phyloP scores from a whole-genome alignment of 2,329 filamentous ascomycete genomes.

The Ascochyta pisi region DNA sequence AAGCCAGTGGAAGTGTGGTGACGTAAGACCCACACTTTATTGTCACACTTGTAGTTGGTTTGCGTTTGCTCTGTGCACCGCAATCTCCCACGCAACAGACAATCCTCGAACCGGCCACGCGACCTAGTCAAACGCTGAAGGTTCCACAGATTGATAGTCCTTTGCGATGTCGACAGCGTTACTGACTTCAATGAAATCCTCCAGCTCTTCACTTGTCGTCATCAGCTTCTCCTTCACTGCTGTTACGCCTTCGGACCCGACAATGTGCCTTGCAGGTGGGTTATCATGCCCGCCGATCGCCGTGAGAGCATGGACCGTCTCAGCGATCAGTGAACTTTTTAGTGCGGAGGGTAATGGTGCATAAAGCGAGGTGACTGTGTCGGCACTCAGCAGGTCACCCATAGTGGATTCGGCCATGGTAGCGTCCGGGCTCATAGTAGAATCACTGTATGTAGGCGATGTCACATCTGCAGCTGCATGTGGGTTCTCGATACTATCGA shows the following conservation, averaged over 20 bases:
- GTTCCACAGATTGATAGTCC: conserved; percentile 13
- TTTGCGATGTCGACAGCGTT: conserved; percentile 76
- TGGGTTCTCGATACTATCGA: conserved; percentile 65
- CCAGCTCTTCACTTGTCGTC: conserved; percentile 92
- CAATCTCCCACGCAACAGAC: too few species aligned
- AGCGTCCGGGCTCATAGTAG: conserved; percentile 37
- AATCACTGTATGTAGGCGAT: conserved; percentile 38
- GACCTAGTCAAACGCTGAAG: conserved; percentile 10
- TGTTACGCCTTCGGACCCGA: conserved; percentile 84
- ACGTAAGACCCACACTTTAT: too few species aligned
- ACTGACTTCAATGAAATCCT: conserved; percentile 93
- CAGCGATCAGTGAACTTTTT: conserved; percentile 77
- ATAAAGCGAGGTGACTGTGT: conserved; percentile 70
- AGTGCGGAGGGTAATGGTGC: conserved; percentile 71
- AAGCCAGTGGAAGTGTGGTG: too few species aligned
- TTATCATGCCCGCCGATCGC: conserved; percentile 96
- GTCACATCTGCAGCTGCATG: conserved; percentile 40
- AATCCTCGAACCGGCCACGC: too few species aligned
- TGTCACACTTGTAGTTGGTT: too few species aligned
- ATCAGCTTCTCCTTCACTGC: conserved; percentile 96
- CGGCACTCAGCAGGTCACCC: conserved; percentile 55
- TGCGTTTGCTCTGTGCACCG: too few species aligned
- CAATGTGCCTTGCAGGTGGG: conserved; percentile 90
- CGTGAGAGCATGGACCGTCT: conserved; percentile 89
- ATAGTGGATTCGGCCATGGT: conserved; percentile 44